Percentiles rank a stretch among this genome's conserved stretches.
These are phyloP conservation scores for Colletotrichum filicis DNA, from an alignment of 2,329 filamentous ascomycete species.

Conservation along the genomic window DNA sequence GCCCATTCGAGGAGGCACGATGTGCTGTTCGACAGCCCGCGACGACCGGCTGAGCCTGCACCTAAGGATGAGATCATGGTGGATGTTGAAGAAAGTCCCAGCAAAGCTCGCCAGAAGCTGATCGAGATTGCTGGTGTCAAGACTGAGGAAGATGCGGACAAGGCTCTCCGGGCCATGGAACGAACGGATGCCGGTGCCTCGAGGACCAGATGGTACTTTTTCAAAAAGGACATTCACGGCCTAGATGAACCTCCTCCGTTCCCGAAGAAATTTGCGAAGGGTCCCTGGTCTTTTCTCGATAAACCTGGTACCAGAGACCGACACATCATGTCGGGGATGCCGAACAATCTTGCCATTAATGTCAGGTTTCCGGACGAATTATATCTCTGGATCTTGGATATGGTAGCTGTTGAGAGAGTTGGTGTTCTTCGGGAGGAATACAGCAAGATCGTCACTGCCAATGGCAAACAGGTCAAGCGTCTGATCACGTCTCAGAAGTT, in stretches of 20 bases:
- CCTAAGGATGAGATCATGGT: conserved; percentile 41
- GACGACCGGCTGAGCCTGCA: conserved; percentile 52
- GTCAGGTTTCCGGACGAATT: conserved; percentile 69
- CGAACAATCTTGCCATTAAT: conserved; percentile 59
- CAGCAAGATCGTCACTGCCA: conserved; percentile 61
- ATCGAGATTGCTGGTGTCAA: conserved; percentile 41
- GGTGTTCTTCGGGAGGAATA: conserved; percentile 70
- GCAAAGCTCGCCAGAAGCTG: conserved; percentile 32
- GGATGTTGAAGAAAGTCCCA: conserved; percentile 31
- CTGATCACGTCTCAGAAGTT: conserved; percentile 58
- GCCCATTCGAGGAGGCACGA: conserved; percentile 69
- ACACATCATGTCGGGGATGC: conserved; percentile 71
- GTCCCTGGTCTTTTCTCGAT: conserved; percentile 59
- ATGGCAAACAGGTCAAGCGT: conserved; percentile 53
- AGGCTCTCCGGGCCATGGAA: conserved; percentile 60
- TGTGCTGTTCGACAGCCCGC: conserved; percentile 66
- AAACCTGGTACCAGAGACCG: conserved; percentile 64
- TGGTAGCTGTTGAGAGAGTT: conserved; percentile 66
- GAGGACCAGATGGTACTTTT: conserved; percentile 61
- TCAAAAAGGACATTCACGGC: conserved; percentile 48
- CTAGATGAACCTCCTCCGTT: conserved; percentile 45
- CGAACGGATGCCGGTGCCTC: conserved; percentile 53
- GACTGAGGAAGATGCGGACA: conserved; percentile 55
- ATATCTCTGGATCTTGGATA: conserved; percentile 73
- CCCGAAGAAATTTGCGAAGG: conserved; percentile 49